phyloP scores from a whole-genome alignment of 257 asterid species.

The Eucommia ulmoides region DNA sequence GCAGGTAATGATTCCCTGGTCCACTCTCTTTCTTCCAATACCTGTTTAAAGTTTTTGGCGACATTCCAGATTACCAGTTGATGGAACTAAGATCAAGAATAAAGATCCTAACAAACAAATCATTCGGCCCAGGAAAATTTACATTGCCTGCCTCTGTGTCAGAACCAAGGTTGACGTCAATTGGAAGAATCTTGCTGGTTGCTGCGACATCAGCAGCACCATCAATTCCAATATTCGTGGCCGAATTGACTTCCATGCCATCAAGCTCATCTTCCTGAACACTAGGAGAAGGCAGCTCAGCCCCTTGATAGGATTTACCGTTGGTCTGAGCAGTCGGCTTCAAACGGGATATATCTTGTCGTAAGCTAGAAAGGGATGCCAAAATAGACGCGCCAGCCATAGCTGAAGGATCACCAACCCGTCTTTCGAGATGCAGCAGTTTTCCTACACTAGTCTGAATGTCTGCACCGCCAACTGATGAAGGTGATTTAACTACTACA shows the following conservation, averaged over 20 bases:
- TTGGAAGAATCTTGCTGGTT: slow-evolving; percentile 39
- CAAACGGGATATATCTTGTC: slow-evolving; percentile 46
- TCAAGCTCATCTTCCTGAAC: slow-evolving; percentile 58
- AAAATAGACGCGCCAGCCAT: slow-evolving; percentile 84
- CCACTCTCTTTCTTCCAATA: slow-evolving; percentile 53
- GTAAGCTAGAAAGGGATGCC: slow-evolving; percentile 71
- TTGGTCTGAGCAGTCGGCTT: slow-evolving; percentile 51
- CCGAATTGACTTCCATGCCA: slow-evolving; percentile 66
- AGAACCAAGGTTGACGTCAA: slow-evolving; percentile 41
- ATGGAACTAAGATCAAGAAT: neutral
- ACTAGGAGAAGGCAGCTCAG: slow-evolving; percentile 48
- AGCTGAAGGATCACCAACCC: slow-evolving; percentile 82
- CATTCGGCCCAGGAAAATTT: slow-evolving; percentile 13
- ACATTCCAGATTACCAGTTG: slow-evolving; percentile 9
- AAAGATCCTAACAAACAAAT: slow-evolving; percentile 8
- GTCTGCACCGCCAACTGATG: slow-evolving; percentile 27
- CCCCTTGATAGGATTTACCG: slow-evolving; percentile 35
- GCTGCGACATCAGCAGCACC: slow-evolving; percentile 38
- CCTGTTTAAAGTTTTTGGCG: slow-evolving; percentile 19
- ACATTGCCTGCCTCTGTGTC: slow-evolving; percentile 48
- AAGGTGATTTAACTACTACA: slow-evolving; percentile 44
- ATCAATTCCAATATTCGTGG: slow-evolving; percentile 35
- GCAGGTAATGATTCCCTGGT: slow-evolving; percentile 37
- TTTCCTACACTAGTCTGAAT: slow-evolving; percentile 46
- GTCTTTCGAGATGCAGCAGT: slow-evolving; percentile 42